Conservation (phyloP, 2,329 filamentous ascomycete genomes). For the Arachnomyces sp. region DNA sequence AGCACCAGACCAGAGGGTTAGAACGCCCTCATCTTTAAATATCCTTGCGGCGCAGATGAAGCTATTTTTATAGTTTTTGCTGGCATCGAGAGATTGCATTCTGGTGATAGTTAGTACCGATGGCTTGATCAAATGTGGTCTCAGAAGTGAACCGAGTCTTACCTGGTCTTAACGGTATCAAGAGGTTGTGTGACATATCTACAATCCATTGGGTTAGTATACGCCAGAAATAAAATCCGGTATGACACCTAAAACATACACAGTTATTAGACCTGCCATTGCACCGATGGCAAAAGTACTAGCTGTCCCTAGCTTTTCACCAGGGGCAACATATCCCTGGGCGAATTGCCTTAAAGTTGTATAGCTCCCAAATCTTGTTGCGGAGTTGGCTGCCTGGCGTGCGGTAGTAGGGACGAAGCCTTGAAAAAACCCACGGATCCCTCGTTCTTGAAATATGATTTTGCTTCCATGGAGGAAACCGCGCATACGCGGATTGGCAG, state of each 20-base stretch:
- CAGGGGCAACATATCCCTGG: conserved; percentile 83
- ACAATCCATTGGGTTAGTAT: not conserved
- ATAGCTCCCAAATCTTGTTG: conserved; percentile 83
- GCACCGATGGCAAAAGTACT: conserved; percentile 90
- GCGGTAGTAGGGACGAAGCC: conserved; percentile 93
- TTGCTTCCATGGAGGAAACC: conserved; percentile 87
- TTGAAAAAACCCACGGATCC: conserved; percentile 89
- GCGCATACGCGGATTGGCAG: conserved; percentile 72
- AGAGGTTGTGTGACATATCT: conserved; percentile 58
- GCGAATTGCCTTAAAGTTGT: conserved; percentile 85
- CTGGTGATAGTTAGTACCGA: conserved; percentile 32
- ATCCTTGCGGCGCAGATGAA: conserved; percentile 75
- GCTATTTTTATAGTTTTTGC: conserved; percentile 74
- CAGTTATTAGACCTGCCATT: conserved; percentile 81
- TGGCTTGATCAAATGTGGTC: not conserved
- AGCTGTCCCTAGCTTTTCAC: conserved; percentile 82
- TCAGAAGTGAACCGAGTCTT: conserved; percentile 9
- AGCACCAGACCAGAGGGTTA: conserved; percentile 92
- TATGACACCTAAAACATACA: conserved; percentile 48
- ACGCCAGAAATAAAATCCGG: not conserved
- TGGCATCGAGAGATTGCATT: conserved; percentile 94
- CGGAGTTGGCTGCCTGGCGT: conserved; percentile 88
- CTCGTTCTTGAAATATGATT: conserved; percentile 81
- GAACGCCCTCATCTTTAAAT: conserved; percentile 76
- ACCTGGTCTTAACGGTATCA: conserved; percentile 87